These are phyloP conservation scores for Castanea sativa DNA, from an alignment of 306 rosid genomes.

Conservation along the genomic window DNA sequence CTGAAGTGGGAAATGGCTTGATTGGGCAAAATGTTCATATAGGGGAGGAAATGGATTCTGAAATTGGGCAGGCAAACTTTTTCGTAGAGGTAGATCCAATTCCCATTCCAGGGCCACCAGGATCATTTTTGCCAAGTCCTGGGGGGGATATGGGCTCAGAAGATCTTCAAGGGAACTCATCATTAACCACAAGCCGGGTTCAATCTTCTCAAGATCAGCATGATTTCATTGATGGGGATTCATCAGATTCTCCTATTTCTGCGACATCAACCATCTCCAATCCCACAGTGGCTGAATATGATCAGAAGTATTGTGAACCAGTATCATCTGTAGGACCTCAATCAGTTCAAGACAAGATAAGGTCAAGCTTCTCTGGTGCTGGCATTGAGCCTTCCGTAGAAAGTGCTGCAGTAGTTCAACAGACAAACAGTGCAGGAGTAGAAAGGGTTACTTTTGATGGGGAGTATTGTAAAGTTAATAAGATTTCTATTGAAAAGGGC, in stretches of 20 bases:
- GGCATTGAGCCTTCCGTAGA: conserved; percentile 30
- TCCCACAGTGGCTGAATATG: conserved; percentile 30
- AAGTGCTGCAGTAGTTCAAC: conserved; percentile 22
- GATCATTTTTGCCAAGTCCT: conserved; percentile 64
- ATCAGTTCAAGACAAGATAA: conserved; percentile 22
- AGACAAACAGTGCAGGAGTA: conserved; percentile 5
- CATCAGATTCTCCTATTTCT: conserved; percentile 57
- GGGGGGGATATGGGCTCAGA: conserved; percentile 52
- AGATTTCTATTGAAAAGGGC: conserved; percentile 28
- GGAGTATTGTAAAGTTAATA: conserved; percentile 25
- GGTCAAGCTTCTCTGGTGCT: conserved; percentile 23
- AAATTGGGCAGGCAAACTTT: conserved; percentile 31
- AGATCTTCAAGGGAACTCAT: conserved; percentile 57
- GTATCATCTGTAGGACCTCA: conserved; percentile 29
- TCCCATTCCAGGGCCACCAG: conserved; percentile 67
- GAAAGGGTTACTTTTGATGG: conserved; percentile 28
- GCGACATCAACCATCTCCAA: conserved; percentile 47
- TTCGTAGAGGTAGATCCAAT: conserved; percentile 50
- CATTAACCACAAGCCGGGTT: conserved; percentile 50
- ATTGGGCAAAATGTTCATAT: conserved; percentile 29
- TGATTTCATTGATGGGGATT: conserved; percentile 49
- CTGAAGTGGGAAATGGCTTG: conserved; percentile 32
- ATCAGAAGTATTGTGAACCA: conserved; percentile 23
- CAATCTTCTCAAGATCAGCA: conserved; percentile 52
- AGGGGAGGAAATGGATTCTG: conserved; percentile 34